phyloP scores from a whole-genome alignment of 164 flowering plant species.

The Pachysandra terminalis region DNA sequence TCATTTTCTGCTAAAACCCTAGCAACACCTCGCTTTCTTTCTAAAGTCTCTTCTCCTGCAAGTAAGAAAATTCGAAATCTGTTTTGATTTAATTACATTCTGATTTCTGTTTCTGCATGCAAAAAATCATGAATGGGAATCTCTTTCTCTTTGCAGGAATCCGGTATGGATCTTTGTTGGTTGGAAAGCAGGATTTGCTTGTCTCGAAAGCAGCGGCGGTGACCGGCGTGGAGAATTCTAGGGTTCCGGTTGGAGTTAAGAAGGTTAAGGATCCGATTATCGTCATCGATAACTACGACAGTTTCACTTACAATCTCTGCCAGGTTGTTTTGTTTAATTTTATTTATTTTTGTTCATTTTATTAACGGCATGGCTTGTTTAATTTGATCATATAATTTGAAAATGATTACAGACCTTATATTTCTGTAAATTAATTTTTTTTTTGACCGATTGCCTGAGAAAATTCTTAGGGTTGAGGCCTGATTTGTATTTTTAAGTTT shows the following conservation, averaged over 20 bases:
- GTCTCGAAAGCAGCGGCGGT: slow-evolving; percentile 20
- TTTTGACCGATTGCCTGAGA: neutral
- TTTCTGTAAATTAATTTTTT: neutral
- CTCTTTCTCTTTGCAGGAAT: slow-evolving; percentile 5
- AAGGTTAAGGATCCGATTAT: slow-evolving; percentile 46
- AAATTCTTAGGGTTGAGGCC: neutral
- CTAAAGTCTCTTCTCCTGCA: neutral
- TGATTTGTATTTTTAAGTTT: neutral
- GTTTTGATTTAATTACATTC: neutral
- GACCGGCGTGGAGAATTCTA: slow-evolving; percentile 19
- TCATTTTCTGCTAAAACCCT: neutral
- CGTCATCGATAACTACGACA: slow-evolving; percentile 93
- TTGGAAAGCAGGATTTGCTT: neutral
- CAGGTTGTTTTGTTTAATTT: slow-evolving; percentile 58
- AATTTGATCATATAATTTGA: neutral
- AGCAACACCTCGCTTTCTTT: neutral
- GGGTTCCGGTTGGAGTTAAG: slow-evolving; percentile 15
- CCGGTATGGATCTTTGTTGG: neutral
- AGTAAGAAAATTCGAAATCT: slow-evolving; percentile 9
- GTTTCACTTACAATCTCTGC: slow-evolving; percentile 97
- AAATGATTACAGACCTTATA: neutral
- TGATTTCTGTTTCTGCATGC: neutral
- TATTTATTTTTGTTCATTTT: neutral
- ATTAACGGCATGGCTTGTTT: neutral
- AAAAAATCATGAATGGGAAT: neutral